Evolutionary conservation across 2,329 filamentous ascomycete genomes (phyloP), one percentile per base, ranked within the genome.

Genomic region (Aspergillus proliferans): DNA sequence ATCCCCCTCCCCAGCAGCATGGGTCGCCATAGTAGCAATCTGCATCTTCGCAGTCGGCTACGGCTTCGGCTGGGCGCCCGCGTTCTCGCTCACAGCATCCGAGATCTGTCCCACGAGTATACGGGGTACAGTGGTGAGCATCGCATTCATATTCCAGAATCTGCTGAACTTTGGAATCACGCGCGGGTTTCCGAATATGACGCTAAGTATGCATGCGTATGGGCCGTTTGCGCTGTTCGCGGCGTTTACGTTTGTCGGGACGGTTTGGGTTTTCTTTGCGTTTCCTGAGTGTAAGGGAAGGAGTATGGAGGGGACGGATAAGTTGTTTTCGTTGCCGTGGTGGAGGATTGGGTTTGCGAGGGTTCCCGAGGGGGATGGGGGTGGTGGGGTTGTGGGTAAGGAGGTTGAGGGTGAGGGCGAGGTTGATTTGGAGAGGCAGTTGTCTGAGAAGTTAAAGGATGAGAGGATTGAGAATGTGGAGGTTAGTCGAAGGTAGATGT

Each of bases 41-140:
- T 60, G 52, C 21, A 42, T 60, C n/a, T 59, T 58, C 19, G 55
- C 55, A 6, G 36, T 60, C 26, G 56, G 58, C 9, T 60, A 55
- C 43, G 54, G 52, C 8, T 54, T 58, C 40, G 51, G 54, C 22
- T 58, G 56, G 58, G 57, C 56, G 0, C 54, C 54, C 1, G 52
- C 45, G 0, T 58, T 58, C 43, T 61, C 56, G 7, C 47, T 57
- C 6, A 58, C 52, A 0, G 53, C 55, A 0, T 55, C 57, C 0
- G 56, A 61, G 21, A 59, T 58, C 12, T 60, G 57, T 28, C 54
- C 57, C 2, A 61, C 52, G 1, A 48, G 47, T 1, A 49, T 55
- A 6, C 52, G 57, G 3, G 57, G 53, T 0, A 54, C 56, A 1
- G 50, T 56, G 2, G 53, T 61, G 4, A 54, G 47, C 1, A 47